Evolutionary conservation across 805 yeast genomes (phyloP), one percentile per base, ranked within the genome.

Genomic region (Candida ascalaphidarum): DNA sequence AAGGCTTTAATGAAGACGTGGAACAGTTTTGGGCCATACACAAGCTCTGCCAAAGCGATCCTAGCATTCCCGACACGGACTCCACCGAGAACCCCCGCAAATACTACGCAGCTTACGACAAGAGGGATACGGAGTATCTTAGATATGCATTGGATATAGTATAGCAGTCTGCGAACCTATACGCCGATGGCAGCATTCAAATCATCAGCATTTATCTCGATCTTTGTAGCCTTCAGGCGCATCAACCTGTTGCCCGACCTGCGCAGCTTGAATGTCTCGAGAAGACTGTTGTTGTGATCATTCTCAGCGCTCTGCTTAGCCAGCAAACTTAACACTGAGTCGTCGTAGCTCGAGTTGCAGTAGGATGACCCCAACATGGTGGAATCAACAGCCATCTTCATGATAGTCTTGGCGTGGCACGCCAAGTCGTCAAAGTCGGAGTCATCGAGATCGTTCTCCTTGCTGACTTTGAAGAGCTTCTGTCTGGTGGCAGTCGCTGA

Each of bases 311-410:
- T 27, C 30, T 39, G 33, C 32, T 39, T 37, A 26, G 41, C 35
- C 20, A 35, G 24, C 17, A 28, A 21, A 15, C 41, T 48, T n/a
- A 33, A 26, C 19, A 51, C 36, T 1, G 61, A 52, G 18, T 58
- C 64, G 28, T 55, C 58, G 26, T 58, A 53, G 10, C 62, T 52
- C 15, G 52, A 49, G 31, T 56, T 55, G n/a, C n/a, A n/a, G 26
- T 52, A 58, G 6, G 62, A 55, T 1, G 67, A 59, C 2, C 65
- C 65, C 28, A 61, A 45, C 63, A 62, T 56, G 3, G 69, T 63
- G 16, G 69, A 56, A 34, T 63, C 69, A 26, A 63, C 61, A 4
- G 69, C 69, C 68, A 63, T 62, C 14, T 64, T 45, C 53, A 63
- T 47, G 31, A 63, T 63, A 30, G 58, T 60, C 27, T 61, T 62